phyloP scores from a whole-genome alignment of 2,329 filamentous ascomycete species.

The Tolypocladium pustulatum region DNA sequence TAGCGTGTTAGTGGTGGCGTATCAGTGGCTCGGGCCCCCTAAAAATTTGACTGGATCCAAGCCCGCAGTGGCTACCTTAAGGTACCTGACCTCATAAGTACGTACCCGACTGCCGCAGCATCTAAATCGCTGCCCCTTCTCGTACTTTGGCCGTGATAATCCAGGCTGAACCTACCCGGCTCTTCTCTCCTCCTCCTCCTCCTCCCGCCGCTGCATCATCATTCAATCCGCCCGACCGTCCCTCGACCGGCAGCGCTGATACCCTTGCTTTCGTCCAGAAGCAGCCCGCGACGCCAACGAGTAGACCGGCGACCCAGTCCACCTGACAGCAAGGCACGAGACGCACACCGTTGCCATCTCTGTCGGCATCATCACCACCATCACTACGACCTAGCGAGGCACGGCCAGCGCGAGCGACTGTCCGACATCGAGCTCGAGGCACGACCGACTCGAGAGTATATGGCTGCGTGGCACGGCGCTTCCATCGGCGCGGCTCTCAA shows the following conservation, averaged over 20 bases:
- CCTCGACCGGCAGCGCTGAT: not conserved
- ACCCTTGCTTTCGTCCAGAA: not conserved
- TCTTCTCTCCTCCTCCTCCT: not conserved
- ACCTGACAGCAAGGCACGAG: not conserved
- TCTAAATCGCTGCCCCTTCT: not conserved
- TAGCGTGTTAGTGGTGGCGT: not conserved
- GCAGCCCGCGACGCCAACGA: not conserved
- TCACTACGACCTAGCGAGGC: not conserved
- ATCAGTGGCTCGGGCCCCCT: not conserved
- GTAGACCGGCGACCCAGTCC: not conserved
- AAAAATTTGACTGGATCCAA: not conserved
- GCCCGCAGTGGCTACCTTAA: too few relatives aligned
- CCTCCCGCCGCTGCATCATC: not conserved
- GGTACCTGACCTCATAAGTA: not conserved
- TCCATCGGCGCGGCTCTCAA: not conserved
- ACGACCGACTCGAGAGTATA: not conserved
- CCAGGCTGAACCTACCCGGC: not conserved
- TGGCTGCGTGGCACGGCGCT: not conserved
- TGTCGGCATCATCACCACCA: not conserved
- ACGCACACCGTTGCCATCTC: not conserved
- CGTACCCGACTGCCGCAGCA: not conserved
- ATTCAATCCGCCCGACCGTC: not conserved
- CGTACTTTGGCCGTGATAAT: not conserved
- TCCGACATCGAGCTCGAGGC: not conserved
- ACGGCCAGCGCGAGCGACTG: not conserved